A percentile compares a stretch with the other conserved stretches of the same genome.
Evolutionary conservation across 2,329 filamentous ascomycete species (phyloP).

Genomic region (Nigrograna mackinnonii): DNA sequence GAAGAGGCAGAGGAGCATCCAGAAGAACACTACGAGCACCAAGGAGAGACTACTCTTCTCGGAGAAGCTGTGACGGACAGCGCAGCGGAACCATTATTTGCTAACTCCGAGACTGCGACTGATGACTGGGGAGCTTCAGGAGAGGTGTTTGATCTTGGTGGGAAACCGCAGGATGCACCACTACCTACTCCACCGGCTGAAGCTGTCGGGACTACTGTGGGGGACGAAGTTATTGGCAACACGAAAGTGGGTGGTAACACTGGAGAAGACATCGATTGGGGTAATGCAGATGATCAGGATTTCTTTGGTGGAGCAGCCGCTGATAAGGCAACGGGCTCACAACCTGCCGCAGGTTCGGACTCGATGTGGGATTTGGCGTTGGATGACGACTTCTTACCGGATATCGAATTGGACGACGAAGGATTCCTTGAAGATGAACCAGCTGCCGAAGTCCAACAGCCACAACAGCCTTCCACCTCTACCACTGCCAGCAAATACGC

Average conservation of each 20-base stretch:
- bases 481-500: constrained; percentile 36
- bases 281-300: constrained; percentile 34
- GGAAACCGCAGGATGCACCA: constrained; percentile 22
- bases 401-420: constrained; percentile 75
- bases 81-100: constrained; percentile 44
- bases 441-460: constrained; percentile 39
- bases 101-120: constrained; percentile 41
- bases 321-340: constrained; percentile 15
- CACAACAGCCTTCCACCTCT: constrained; percentile 18
- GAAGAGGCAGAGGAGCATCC: constrained; percentile 18
- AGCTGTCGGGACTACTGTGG: constrained; percentile 33
- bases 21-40: constrained; percentile 49
- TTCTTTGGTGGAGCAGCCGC: constrained; percentile 28
- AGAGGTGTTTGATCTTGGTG: constrained; percentile 35
- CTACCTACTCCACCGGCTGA: constrained; percentile 26
- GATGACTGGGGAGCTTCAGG: constrained; percentile 36
- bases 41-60: constrained; percentile 48
- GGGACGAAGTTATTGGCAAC: constrained; percentile 32
- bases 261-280: constrained; percentile 38
- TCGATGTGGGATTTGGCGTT: constrained; percentile 85
- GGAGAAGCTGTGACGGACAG: constrained; percentile 51
- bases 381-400: constrained; percentile 71
- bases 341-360: constrained; percentile 64
- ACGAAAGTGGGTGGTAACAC: constrained; percentile 31
- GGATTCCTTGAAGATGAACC: constrained; percentile 77